Evolutionary conservation across 345 rosid genomes (phyloP).

Genomic region (Camelina neglecta): DNA sequence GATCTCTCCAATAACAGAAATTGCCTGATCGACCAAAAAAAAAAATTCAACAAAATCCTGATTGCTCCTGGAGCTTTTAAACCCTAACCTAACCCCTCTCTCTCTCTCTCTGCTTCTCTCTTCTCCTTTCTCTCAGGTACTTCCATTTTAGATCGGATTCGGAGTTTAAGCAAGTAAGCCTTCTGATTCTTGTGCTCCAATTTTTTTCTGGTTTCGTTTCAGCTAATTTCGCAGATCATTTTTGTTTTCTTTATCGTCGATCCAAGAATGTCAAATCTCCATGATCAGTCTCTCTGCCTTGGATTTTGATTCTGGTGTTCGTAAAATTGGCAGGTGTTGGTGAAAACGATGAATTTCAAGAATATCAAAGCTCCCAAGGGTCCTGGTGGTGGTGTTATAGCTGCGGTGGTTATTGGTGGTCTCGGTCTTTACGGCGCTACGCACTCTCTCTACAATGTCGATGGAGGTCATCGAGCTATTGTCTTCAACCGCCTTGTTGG

Average conservation of each 20-base stretch:
- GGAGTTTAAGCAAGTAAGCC: neutral
- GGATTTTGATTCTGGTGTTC: neutral
- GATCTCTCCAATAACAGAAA: neutral
- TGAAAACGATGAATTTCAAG: slow-evolving; percentile 47
- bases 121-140: neutral
- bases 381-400: slow-evolving; percentile 66
- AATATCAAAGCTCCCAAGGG: slow-evolving; percentile 77
- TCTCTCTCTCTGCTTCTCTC: neutral
- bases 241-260: neutral
- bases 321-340: neutral
- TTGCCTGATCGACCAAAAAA: neutral
- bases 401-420: slow-evolving; percentile 64
- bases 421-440: slow-evolving; percentile 65
- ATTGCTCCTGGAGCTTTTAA: slow-evolving; percentile 2
- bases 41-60: neutral
- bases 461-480: slow-evolving; percentile 42
- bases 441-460: slow-evolving; percentile 36
- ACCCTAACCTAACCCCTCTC: slow-evolving; percentile 37
- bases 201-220: neutral
- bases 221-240: neutral
- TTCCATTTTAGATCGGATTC: neutral
- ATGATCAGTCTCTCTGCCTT: neutral
- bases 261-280: neutral
- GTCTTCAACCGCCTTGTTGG: slow-evolving; percentile 35
- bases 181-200: neutral